These are phyloP conservation scores for Plasmopara halstedii DNA, from an alignment of 352 stramenopile species.

Conservation along the genomic window DNA sequence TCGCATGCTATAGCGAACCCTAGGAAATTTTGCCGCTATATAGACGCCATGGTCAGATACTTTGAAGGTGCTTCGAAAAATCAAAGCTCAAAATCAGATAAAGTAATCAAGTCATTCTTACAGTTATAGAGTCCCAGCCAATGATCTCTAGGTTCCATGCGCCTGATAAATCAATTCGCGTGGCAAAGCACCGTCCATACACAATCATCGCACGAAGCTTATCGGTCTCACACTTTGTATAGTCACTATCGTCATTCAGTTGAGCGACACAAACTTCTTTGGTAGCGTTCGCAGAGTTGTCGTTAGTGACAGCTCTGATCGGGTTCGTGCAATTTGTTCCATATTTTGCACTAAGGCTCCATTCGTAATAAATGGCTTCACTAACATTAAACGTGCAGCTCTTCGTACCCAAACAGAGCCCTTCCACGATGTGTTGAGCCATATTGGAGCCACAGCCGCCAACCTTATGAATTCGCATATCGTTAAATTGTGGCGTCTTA, in stretches of 20 bases:
- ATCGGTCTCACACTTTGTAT: conserved; percentile 29
- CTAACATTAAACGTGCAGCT: conserved; percentile 61
- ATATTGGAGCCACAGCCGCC: conserved; percentile 31
- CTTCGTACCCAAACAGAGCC: conserved; percentile 59
- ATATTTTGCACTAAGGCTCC: conserved; percentile 38
- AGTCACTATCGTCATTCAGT: conserved; percentile 53
- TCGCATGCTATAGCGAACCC: conserved; percentile 62
- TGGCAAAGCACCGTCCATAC: conserved; percentile 68
- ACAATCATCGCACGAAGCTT: conserved; percentile 50
- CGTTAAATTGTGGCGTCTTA: conserved; percentile 34
- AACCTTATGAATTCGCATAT: conserved; percentile 44
- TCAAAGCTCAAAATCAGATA: no score
- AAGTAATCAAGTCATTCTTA: conserved; percentile 19
- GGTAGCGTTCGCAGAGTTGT: conserved; percentile 22
- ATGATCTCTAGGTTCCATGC: conserved; percentile 73
- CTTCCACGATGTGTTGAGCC: conserved; percentile 59
- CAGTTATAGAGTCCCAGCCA: conserved; percentile 73
- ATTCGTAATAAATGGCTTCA: conserved; percentile 46
- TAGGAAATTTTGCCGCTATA: conserved; percentile 59
- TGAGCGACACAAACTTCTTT: conserved; percentile 26
- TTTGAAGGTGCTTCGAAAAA: not conserved
- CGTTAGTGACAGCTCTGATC: conserved; percentile 15
- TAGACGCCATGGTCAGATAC: not conserved
- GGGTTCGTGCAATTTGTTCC: conserved; percentile 30
- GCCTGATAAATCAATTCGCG: conserved; percentile 61